Base-by-base conservation (phyloP, 768 basidiomycete genomes). In the Galerina sulciceps region DNA sequence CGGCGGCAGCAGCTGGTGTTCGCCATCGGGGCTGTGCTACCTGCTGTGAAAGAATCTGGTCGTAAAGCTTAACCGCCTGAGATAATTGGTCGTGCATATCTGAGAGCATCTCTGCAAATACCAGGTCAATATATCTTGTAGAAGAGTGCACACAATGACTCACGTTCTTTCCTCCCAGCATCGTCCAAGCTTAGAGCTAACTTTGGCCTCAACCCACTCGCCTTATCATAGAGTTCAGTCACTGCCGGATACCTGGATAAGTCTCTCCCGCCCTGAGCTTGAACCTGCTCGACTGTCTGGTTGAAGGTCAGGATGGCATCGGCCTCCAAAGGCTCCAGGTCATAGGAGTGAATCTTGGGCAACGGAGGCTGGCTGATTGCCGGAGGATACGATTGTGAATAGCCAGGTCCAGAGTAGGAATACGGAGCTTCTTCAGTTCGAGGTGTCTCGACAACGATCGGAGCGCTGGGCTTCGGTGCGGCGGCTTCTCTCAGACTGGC, bases 1-100 rank as follows among this genome's bases (percentile, higher is more conserved):
- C 64, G 20, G 68, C 51, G 53, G 65, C 68, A 54, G 70, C 60
- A n/a, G 66, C 75, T 38, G 76, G 65, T 35, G 77, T 69, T 47
- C 85, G 77, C 87, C 90, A 91, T 40, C 84, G 78, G 1, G 90
- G 90, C 41, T 85, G 86, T 2, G 88, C 80, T 10, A 95, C 80
- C 69, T 96, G 92, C 62, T 92, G 84, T 22, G 94, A 94, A 42
- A 96, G 77, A 18, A 97, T 78, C 53, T 89, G 85, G 64, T 98
- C 96, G 69, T 98, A 99, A 3, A 97, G 76, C 69, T 91, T 90
- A 44, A 98, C 94, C 0, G 93, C 94, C 71, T 96, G 86, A 0
- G 93, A 91, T 10, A 99, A 74, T 73, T 98, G 96, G 46, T 91
- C 89, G 66, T 98, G 91, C 94, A 99, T 98, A 48, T 98, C 95